These are phyloP conservation scores for Trichoderma simmonsii DNA, from an alignment of 2,329 filamentous ascomycete species.

Conservation along the genomic window DNA sequence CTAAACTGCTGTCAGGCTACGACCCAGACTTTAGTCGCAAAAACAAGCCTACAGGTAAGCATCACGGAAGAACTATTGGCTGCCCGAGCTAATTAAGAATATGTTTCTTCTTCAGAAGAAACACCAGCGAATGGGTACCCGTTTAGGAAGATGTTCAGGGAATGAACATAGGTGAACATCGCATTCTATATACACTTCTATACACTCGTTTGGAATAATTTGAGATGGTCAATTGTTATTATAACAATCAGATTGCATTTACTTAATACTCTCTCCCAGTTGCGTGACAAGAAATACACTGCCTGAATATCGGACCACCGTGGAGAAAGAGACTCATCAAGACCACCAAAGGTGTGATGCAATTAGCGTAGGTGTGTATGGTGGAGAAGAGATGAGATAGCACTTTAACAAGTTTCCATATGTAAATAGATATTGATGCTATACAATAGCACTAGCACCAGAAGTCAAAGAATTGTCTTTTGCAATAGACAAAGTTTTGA, in stretches of 20 bases:
- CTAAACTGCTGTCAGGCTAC: no score
- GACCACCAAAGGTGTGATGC: constrained; percentile 52
- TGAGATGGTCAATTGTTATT: not conserved
- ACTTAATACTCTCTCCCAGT: not conserved
- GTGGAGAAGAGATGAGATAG: no score
- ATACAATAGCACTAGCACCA: not conserved
- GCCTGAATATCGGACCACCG: constrained; percentile 43
- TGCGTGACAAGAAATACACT: not conserved
- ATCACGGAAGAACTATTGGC: no score
- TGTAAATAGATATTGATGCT: not conserved
- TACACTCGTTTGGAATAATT: not conserved
- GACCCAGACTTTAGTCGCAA: no score
- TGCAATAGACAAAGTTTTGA: not conserved
- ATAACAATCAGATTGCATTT: not conserved
- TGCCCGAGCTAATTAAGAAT: no score
- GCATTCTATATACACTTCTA: not conserved
- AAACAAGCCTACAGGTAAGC: no score
- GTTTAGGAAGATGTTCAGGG: not conserved
- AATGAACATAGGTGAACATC: not conserved
- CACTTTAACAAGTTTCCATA: not conserved
- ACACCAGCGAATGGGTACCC: not conserved
- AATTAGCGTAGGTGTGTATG: no score
- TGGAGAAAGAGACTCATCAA: constrained; percentile 68
- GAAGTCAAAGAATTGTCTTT: not conserved
- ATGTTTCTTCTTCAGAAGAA: not conserved